Base-by-base conservation (phyloP, 305 asterid species). In the Stenogyne calaminthoides region DNA sequence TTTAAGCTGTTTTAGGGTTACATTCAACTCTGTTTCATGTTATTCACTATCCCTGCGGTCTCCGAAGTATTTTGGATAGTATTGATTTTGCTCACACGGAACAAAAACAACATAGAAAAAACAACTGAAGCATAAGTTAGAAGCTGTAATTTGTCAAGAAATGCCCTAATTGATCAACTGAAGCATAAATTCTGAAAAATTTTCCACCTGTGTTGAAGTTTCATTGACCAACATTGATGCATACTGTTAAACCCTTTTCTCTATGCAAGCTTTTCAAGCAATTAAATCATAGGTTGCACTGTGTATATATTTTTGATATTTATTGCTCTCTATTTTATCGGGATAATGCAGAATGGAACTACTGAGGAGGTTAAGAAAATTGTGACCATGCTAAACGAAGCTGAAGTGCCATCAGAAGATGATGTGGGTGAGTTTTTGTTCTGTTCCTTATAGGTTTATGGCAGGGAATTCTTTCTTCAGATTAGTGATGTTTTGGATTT, bases 381-480 rank as follows among this genome's bases (percentile, higher is more conserved):
- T 5, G 51, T 62, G 51, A 62, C 52, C 51, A 36, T 29, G 36
- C 25, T 61, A 36, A 61, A 61, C 32, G 49, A 61, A 36, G 67
- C 67, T 61, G 67, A 61, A 36, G 67, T 61, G 67, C 67, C 67
- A 36, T 61, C 67, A 36, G 67, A 61, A 36, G 49, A 61, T 61
- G 67, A 61, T 37, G 67, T 61, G 49, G 67, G 67, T 61, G 27
- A 61, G 67, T 61, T 36, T 37, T 2, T 0, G n/a, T 29, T n/a
- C 1, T 4, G 49, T 25, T 25, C 29, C 29, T 25, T 3, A 25
- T 25, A 25, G 29, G 29, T 25, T 25, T 25, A 3, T 25, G 3
- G 29, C 29, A 25, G 29, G 29, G 29, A 3, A 25, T 25, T 25
- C 3, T 1, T 25, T 25, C 29, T 25, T 25, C 29, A 25, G 29